Evolutionary conservation across 495 filamentous ascomycete species (phyloP).

Genomic region (Thozetella sp.): DNA sequence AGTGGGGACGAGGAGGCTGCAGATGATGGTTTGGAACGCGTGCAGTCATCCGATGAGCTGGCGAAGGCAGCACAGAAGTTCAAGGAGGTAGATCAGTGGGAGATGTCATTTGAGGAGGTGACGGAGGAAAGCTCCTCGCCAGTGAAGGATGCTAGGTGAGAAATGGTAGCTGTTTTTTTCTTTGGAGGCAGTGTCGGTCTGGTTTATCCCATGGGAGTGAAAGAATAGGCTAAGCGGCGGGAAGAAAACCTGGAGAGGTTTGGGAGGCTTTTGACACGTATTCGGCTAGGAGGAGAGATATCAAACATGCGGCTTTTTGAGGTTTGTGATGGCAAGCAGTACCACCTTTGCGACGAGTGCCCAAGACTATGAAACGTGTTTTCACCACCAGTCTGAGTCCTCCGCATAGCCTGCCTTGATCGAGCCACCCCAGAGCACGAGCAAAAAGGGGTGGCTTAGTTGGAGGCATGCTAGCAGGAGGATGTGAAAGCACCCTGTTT

Average conservation of each 20-base stretch:
- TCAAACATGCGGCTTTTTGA: too few species aligned
- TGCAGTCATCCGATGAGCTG: constrained; percentile 35
- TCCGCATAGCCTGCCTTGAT: too few species aligned
- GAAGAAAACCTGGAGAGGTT: background rate
- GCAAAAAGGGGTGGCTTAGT: too few species aligned
- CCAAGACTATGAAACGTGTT: background rate
- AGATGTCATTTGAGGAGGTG: constrained; percentile 48
- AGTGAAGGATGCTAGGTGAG: constrained; percentile 31
- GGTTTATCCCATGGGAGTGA: background rate
- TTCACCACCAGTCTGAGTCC: too few species aligned
- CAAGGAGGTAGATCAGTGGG: constrained; percentile 51
- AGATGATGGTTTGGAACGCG: background rate
- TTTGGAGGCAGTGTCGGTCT: background rate
- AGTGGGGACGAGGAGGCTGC: background rate
- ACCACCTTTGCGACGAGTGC: background rate
- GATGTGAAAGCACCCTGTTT: too few species aligned
- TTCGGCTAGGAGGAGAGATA: background rate
- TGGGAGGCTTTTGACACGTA: background rate
- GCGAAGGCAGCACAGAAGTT: constrained; percentile 49
- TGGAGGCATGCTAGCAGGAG: too few species aligned
- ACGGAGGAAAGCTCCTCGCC: constrained; percentile 33
- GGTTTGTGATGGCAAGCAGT: background rate
- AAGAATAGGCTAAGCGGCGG: too few species aligned
- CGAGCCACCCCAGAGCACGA: too few species aligned
- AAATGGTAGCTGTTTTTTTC: background rate